Conservation (phyloP, 192 early-diverging fungal species). For the Piromyces finnis region DNA sequence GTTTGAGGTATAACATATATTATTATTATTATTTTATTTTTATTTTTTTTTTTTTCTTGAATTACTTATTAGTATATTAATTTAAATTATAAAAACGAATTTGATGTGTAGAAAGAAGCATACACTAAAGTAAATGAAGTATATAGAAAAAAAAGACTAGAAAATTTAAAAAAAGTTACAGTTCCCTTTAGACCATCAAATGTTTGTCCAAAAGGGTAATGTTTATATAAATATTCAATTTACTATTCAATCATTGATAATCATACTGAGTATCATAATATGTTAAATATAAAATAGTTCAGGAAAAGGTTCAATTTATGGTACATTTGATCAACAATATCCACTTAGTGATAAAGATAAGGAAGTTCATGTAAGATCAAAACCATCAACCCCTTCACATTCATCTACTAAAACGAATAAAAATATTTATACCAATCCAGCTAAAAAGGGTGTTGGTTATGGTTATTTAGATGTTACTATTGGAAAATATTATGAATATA, state of each 20-base stretch:
- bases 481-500: constrained; percentile 26
- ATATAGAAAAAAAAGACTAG: constrained; percentile 19
- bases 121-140: constrained; percentile 28
- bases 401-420: constrained; percentile 10
- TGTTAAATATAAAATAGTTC: constrained; percentile 20
- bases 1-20: constrained; percentile 21
- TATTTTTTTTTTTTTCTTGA: too few species aligned
- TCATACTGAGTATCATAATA: too few species aligned
- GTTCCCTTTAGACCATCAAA: constrained; percentile 26
- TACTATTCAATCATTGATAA: too few species aligned
- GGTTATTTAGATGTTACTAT: constrained; percentile 36
- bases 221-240: background rate
- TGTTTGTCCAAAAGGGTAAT: constrained; percentile 28
- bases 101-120: constrained; percentile 25
- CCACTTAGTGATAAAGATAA: constrained; percentile 12
- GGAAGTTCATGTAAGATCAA: constrained; percentile 3
- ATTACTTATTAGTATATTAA: too few species aligned
- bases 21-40: background rate
- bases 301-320: constrained; percentile 24
- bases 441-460: constrained; percentile 32
- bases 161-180: constrained; percentile 23
- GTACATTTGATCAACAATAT: constrained; percentile 38
- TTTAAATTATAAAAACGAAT: too few species aligned
- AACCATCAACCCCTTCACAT: constrained; percentile 5
- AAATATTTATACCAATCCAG: constrained; percentile 28